Conservation (phyloP, 2,329 filamentous ascomycete genomes). For the Colletotrichum noveboracense region DNA sequence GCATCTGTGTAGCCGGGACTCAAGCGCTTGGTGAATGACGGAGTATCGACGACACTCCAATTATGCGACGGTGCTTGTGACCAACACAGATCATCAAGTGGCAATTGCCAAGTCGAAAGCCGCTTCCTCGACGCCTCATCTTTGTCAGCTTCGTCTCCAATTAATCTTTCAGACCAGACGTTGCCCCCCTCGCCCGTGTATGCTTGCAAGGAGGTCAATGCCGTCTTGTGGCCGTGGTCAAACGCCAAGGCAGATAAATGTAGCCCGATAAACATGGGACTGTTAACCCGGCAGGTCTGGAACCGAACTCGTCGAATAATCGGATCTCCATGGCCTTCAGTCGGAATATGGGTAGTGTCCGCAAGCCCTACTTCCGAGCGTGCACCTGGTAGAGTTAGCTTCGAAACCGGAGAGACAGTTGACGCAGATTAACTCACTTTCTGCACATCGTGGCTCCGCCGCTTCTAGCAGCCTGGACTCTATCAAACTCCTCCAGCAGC, state of each 20-base stretch:
- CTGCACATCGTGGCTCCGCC: conserved; percentile 10
- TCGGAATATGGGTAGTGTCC: conserved; percentile 9
- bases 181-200: not conserved
- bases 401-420: not conserved
- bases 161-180: not conserved
- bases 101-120: not conserved
- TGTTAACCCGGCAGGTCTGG: not conserved
- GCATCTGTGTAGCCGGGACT: not conserved
- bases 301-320: not conserved
- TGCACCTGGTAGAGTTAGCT: conserved; percentile 6
- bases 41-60: not conserved
- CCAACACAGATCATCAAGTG: not conserved
- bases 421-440: not conserved
- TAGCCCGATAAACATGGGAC: not conserved
- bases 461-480: conserved; percentile 5
- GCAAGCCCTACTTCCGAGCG: conserved; percentile 8
- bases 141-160: not conserved
- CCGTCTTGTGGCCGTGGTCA: not conserved
- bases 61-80: not conserved
- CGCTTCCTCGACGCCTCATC: not conserved
- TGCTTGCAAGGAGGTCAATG: not conserved
- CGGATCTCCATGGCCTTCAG: not conserved
- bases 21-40: not conserved
- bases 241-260: not conserved
- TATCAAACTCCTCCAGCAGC: conserved; percentile 10